Evolutionary conservation across 495 filamentous ascomycete genomes (phyloP), one percentile per base, ranked within the genome.

Genomic region (Thermothielavioides terrestris): DNA sequence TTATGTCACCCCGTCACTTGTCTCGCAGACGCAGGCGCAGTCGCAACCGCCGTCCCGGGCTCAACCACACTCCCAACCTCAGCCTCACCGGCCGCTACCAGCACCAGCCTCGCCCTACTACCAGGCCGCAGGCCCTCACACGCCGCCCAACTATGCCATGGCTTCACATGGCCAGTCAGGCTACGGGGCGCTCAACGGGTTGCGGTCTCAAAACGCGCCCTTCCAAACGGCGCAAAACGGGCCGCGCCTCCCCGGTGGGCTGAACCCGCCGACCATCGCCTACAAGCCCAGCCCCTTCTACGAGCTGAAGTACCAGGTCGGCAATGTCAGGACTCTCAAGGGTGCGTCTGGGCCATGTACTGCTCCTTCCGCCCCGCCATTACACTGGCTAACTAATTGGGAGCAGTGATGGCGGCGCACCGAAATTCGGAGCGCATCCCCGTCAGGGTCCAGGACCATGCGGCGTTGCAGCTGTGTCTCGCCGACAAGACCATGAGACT

Each of bases 201-300:
- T 51, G 26, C 32, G 38, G 20, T 10, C 45, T 10, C 25, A 39
- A 20, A 50, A 32, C 12, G 4, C 14, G 14, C 12, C 34, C 4
- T 49, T 25, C 30, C 49, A 45, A 30, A 4, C 28, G 5, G 5
- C 35, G 20, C 35, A 22, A 36, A 30, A 40, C 25, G 36, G 23
- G 10, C 30, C 31, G 11, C 50, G 44, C 25, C 23, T 40, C 1
- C 28, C 36, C 23, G 20, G 20, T 12, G 41, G 15, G 14, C 15
- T 46, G 31, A 32, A 54, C 18, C 42, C 53, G 17, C 38, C 46
- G 17, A 52, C 25, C 22, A 59, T 67, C 23, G 9, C 49, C 26
- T 94, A 88, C 66, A 91, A 88, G 58, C 69, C 81, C 6, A 90
- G 84, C 48, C 87, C 88, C 2, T 94, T 91, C 59, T 92, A 84